Evolutionary conservation across 768 basidiomycete genomes (phyloP).

Genomic region (Lactarius quietus): DNA sequence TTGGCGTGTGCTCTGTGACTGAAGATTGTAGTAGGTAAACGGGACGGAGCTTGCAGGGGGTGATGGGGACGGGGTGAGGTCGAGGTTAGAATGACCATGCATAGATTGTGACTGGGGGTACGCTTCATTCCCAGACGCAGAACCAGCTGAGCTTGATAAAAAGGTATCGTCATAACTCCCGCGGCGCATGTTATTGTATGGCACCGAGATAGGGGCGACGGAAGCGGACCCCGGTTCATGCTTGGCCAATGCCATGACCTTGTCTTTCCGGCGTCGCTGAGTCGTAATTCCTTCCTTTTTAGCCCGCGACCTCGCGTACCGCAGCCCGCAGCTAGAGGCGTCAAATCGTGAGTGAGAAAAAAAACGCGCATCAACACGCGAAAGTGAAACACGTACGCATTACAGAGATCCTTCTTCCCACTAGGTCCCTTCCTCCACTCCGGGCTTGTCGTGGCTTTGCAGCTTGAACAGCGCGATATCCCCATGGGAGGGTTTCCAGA

Average conservation of each 20-base stretch:
- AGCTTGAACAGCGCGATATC: conserved; percentile 70
- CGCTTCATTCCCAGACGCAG: conserved; percentile 54
- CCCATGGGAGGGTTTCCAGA: conserved; percentile 69
- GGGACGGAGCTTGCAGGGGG: conserved; percentile 50
- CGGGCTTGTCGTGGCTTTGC: conserved; percentile 76
- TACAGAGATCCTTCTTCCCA: conserved; percentile 88
- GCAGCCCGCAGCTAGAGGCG: conserved; percentile 65
- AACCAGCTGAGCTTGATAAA: conserved; percentile 45
- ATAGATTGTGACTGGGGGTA: conserved; percentile 31
- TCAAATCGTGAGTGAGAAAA: conserved; percentile 25
- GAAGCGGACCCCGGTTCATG: conserved; percentile 30
- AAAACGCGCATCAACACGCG: conserved; percentile 22
- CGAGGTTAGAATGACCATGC: conserved; percentile 43
- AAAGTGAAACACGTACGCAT: conserved; percentile 62
- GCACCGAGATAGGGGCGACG: conserved; percentile 39
- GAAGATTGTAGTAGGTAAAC: conserved; percentile 55
- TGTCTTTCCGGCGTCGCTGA: conserved; percentile 66
- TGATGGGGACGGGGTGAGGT: conserved; percentile 60
- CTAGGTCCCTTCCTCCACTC: conserved; percentile 92
- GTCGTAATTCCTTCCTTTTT: conserved; percentile 74
- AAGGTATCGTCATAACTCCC: conserved; percentile 47
- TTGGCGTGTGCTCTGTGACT: conserved; percentile 33
- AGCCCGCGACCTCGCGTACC: conserved; percentile 82
- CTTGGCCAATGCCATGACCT: conserved; percentile 35
- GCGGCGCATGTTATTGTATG: conserved; percentile 47